A percentile compares a stretch with the other conserved stretches of the same genome.
Conservation (phyloP, 495 filamentous ascomycete species). For the Friedmanniomyces simplex region DNA sequence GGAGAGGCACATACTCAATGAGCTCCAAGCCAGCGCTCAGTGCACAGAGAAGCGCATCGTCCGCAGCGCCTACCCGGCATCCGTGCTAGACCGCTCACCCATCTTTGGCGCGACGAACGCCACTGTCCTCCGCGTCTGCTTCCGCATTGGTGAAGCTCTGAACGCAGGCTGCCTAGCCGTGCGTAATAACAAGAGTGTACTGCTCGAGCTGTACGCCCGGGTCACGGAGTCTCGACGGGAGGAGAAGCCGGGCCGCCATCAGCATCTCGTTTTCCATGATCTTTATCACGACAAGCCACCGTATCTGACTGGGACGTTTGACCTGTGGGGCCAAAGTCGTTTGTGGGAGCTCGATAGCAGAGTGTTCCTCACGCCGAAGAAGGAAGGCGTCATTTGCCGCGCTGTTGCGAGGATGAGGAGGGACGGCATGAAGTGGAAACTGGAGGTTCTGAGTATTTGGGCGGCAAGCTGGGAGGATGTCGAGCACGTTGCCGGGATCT, state of each 20-base stretch:
- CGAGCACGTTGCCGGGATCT: conserved; percentile 21
- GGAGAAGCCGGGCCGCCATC: conserved; percentile 29
- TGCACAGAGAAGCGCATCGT: conserved; percentile 28
- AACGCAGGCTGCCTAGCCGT: conserved; percentile 34
- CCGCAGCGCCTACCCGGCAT: conserved; percentile 39
- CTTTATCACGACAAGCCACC: conserved; percentile 47
- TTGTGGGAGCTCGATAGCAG: conserved; percentile 40
- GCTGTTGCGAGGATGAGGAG: conserved; percentile 44
- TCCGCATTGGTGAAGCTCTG: conserved; percentile 49
- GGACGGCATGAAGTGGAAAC: conserved; percentile 35
- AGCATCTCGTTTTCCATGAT: conserved; percentile 50
- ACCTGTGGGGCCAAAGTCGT: conserved; percentile 37
- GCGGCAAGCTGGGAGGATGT: conserved; percentile 45
- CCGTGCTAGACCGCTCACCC: conserved; percentile 40
- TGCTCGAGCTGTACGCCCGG: conserved; percentile 50
- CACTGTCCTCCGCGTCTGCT: conserved; percentile 46
- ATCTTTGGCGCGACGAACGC: conserved; percentile 41
- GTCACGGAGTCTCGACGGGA: conserved; percentile 45
- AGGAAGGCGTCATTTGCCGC: conserved; percentile 35
- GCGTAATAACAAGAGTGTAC: conserved; percentile 34
- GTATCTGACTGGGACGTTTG: conserved; percentile 40
- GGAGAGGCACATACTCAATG: conserved; percentile 9
- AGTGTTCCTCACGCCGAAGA: conserved; percentile 19
- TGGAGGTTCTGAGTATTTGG: conserved; percentile 44
- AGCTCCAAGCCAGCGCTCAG: not conserved